A percentile compares a stretch with the other conserved stretches of the same genome.
Conservation (phyloP, 73 alveolate species). For the Breviolum minutum region DNA sequence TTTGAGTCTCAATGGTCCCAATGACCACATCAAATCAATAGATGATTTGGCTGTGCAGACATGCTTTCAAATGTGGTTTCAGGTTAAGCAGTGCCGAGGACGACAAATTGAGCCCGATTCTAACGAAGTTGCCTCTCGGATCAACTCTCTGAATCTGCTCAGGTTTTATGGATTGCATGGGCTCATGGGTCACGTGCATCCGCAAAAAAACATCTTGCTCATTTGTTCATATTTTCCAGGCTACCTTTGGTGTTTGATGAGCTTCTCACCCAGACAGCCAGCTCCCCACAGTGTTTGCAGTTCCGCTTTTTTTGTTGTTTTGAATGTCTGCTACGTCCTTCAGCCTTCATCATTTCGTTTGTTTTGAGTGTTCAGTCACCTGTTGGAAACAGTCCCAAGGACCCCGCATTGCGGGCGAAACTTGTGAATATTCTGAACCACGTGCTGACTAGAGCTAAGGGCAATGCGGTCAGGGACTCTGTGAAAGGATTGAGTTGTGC, state of each 20-base stretch:
- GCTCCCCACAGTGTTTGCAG: neutral
- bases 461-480: conserved; percentile 41
- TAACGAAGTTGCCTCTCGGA: conserved; percentile 35
- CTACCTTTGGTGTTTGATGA: conserved; percentile 60
- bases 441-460: conserved; percentile 76
- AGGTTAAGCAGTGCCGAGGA: conserved; percentile 70
- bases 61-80: neutral
- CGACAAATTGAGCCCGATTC: conserved; percentile 68
- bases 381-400: neutral
- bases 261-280: conserved; percentile 58
- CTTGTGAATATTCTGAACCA: conserved; percentile 84
- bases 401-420: conserved; percentile 54
- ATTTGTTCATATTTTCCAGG: neutral
- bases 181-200: neutral
- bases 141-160: neutral
- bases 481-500: neutral
- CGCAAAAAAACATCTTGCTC: too few relatives aligned
- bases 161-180: neutral
- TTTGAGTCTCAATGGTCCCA: too few relatives aligned
- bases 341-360: neutral
- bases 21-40: too few relatives aligned
- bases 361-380: neutral
- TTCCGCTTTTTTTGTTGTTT: neutral
- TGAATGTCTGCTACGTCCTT: neutral
- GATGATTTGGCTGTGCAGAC: too few relatives aligned